Percentiles rank a stretch among this genome's conserved stretches.
phyloP scores from a whole-genome alignment of 2,329 filamentous ascomycete species.

The Colletotrichum brevisporum region DNA sequence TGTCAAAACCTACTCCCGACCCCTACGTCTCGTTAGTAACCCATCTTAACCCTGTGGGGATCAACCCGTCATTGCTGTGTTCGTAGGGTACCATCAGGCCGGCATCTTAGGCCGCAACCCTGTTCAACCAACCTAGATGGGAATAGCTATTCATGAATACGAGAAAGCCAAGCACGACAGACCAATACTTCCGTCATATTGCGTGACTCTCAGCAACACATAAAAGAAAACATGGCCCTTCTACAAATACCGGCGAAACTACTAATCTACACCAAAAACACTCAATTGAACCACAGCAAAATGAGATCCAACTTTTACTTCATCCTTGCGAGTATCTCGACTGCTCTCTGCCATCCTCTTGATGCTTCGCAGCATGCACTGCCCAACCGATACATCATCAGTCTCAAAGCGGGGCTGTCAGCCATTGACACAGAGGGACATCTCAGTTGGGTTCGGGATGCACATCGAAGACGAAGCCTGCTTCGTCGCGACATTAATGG shows the following conservation, averaged over 20 bases:
- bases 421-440: constrained; percentile 51
- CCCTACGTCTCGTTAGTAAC: background rate
- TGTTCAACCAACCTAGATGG: background rate
- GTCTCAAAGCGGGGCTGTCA: constrained; percentile 44
- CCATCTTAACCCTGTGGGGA: background rate
- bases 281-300: background rate
- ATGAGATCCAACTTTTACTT: background rate
- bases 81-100: constrained; percentile 2
- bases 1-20: background rate
- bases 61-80: background rate
- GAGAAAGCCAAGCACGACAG: constrained; percentile 9
- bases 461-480: constrained; percentile 52
- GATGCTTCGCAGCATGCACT: background rate
- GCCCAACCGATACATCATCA: constrained; percentile 9
- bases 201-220: background rate
- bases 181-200: background rate
- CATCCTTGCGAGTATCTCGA: background rate
- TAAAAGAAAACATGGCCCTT: background rate
- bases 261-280: background rate
- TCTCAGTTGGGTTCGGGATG: constrained; percentile 50
- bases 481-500: constrained; percentile 50
- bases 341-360: background rate
- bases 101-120: background rate
- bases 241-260: background rate
- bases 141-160: background rate